phyloP scores from a whole-genome alignment of 2,329 filamentous ascomycete species.

The Knoxdaviesia capensis region DNA sequence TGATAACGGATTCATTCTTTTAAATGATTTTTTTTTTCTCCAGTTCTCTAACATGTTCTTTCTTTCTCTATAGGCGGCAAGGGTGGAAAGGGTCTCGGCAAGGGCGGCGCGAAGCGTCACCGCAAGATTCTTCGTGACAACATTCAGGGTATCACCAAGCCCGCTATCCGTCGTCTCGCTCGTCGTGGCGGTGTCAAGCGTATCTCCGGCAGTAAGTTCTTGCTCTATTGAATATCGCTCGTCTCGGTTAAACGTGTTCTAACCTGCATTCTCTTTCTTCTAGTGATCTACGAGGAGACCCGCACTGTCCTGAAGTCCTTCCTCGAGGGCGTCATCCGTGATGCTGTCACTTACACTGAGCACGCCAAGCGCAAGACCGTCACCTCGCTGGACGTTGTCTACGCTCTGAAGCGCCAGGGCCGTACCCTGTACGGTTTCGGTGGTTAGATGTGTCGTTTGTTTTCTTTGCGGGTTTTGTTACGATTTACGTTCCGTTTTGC shows the following conservation, averaged over 20 bases:
- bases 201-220: slow-evolving; percentile 56
- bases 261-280: too few species aligned
- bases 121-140: slow-evolving; percentile 99
- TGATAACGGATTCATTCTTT: too few species aligned
- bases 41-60: background rate
- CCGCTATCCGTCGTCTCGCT: slow-evolving; percentile 92
- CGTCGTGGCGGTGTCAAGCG: slow-evolving; percentile 99
- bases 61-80: slow-evolving; percentile 49
- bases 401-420: slow-evolving; percentile 48
- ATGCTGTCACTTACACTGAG: slow-evolving; percentile 61
- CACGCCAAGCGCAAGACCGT: slow-evolving; percentile 70
- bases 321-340: slow-evolving; percentile 58
- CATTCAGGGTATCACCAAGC: slow-evolving; percentile 99
- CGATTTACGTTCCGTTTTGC: too few species aligned
- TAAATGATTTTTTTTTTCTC: background rate
- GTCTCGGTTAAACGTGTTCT: too few species aligned
- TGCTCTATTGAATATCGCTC: too few species aligned
- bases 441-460: slow-evolving; percentile 35
- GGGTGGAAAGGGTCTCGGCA: slow-evolving; percentile 93
- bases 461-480: too few species aligned
- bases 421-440: slow-evolving; percentile 77
- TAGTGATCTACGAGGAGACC: slow-evolving; percentile 59
- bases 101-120: slow-evolving; percentile 97
- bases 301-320: slow-evolving; percentile 61
- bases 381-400: slow-evolving; percentile 48